Evolutionary conservation across 352 stramenopile species (phyloP).

Genomic region (Globisporangium mamillatum): DNA sequence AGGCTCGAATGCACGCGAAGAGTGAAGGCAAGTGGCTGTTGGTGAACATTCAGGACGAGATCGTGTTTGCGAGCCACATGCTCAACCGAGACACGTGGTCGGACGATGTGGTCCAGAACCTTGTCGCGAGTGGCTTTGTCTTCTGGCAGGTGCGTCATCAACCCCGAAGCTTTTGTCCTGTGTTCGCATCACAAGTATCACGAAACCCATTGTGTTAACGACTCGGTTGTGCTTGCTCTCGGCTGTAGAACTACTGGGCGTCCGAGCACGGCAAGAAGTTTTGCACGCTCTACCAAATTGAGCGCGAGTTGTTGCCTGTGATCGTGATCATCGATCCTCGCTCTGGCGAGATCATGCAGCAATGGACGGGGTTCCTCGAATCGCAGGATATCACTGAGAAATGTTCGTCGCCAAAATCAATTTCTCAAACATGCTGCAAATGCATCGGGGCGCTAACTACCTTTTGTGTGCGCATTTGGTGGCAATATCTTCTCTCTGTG

Average conservation of each 20-base stretch:
- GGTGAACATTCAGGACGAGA: slow-evolving; percentile 94
- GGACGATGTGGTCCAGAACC: slow-evolving; percentile 93
- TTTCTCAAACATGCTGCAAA: not conserved
- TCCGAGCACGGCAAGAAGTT: slow-evolving; percentile 84
- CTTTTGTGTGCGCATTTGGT: not conserved
- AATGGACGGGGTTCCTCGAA: slow-evolving; percentile 73
- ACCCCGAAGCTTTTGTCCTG: not conserved
- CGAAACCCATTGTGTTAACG: not conserved
- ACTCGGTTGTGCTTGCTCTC: not conserved
- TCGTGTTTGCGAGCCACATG: slow-evolving; percentile 93
- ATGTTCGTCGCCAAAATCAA: slow-evolving; percentile 28
- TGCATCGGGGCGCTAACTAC: too few species aligned
- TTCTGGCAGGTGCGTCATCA: slow-evolving; percentile 87
- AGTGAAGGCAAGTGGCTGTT: slow-evolving; percentile 90
- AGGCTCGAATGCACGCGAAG: slow-evolving; percentile 76
- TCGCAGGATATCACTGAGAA: slow-evolving; percentile 71
- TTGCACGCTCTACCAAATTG: slow-evolving; percentile 78
- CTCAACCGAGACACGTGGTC: slow-evolving; percentile 96
- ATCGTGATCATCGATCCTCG: slow-evolving; percentile 77
- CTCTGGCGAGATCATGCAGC: slow-evolving; percentile 62
- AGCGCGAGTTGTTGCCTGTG: slow-evolving; percentile 59
- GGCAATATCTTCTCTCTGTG: slow-evolving; percentile 1
- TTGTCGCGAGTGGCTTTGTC: slow-evolving; percentile 92
- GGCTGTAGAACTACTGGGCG: slow-evolving; percentile 62
- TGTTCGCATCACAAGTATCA: not conserved